Evolutionary conservation across 2,329 filamentous ascomycete genomes (phyloP).

Genomic region (Cryoendolithus antarcticus): DNA sequence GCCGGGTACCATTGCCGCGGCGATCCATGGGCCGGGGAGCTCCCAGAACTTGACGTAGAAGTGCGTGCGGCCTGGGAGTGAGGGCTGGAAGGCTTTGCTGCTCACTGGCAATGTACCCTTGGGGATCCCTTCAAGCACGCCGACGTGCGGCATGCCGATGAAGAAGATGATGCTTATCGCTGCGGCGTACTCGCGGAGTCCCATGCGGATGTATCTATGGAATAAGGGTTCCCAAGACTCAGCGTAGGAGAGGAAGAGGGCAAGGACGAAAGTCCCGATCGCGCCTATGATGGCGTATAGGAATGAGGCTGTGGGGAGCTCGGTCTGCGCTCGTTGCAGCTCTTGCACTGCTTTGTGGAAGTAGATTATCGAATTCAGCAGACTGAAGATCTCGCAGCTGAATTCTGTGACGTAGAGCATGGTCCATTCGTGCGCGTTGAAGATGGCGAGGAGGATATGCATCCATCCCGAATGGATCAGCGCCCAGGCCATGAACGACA

Average conservation of each 20-base stretch:
- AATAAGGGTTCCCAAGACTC: constrained; percentile 50
- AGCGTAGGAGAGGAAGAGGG: constrained; percentile 49
- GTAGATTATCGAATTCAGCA: constrained; percentile 56
- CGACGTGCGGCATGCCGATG: constrained; percentile 49
- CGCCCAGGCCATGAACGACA: constrained; percentile 58
- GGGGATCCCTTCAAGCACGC: constrained; percentile 46
- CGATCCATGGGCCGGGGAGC: constrained; percentile 46
- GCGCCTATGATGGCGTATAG: constrained; percentile 54
- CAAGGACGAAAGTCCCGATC: constrained; percentile 50
- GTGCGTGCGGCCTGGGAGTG: constrained; percentile 38
- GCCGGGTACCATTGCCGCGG: constrained; percentile 49
- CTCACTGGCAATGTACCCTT: constrained; percentile 47
- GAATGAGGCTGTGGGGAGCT: constrained; percentile 49
- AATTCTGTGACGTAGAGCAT: constrained; percentile 60
- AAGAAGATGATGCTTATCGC: constrained; percentile 56
- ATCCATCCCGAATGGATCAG: constrained; percentile 55
- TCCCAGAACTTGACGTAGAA: constrained; percentile 56
- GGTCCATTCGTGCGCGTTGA: constrained; percentile 58
- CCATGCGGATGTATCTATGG: constrained; percentile 49
- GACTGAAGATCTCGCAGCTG: constrained; percentile 53
- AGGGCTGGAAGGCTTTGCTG: constrained; percentile 41
- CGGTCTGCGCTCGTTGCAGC: constrained; percentile 45
- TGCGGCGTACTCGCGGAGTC: constrained; percentile 51
- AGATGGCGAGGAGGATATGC: constrained; percentile 50
- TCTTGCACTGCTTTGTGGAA: constrained; percentile 57